Percentiles rank a stretch among this genome's conserved stretches.
phyloP scores from a whole-genome alignment of 768 basidiomycete genomes.

The Fibroporia radiculosa region DNA sequence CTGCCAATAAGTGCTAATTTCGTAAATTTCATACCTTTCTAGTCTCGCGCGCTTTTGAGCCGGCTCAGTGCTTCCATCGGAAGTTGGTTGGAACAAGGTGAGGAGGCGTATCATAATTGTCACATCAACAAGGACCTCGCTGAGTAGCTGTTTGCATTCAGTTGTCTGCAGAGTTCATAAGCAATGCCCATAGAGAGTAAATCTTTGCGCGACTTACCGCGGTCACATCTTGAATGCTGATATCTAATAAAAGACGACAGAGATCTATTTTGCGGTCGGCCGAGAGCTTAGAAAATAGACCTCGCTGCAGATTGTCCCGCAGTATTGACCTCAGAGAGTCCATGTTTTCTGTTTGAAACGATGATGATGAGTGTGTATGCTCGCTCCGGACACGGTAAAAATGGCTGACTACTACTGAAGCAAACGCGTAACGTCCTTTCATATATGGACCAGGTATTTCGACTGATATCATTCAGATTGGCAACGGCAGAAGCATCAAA shows the following conservation, averaged over 20 bases:
- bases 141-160: conserved; percentile 38
- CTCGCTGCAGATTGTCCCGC: conserved; percentile 45
- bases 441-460: conserved; percentile 46
- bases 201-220: conserved; percentile 30
- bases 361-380: neutral
- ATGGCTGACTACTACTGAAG: conserved; percentile 36
- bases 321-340: no score
- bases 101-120: conserved; percentile 48
- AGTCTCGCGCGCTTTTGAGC: conserved; percentile 60
- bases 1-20: neutral
- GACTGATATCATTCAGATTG: conserved; percentile 37
- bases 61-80: conserved; percentile 34
- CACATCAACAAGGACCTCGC: conserved; percentile 40
- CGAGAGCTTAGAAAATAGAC: conserved; percentile 47
- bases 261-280: conserved; percentile 48
- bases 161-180: conserved; percentile 6
- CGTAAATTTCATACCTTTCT: conserved; percentile 32
- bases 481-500: conserved; percentile 42
- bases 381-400: neutral
- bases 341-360: no score
- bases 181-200: neutral
- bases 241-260: conserved; percentile 47
- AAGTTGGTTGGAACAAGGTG: conserved; percentile 36
- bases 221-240: conserved; percentile 39
- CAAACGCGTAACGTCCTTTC: conserved; percentile 33